Evolutionary conservation across 495 filamentous ascomycete genomes (phyloP), one percentile per base, ranked within the genome.

Genomic region (Lasiosphaeria miniovina): DNA sequence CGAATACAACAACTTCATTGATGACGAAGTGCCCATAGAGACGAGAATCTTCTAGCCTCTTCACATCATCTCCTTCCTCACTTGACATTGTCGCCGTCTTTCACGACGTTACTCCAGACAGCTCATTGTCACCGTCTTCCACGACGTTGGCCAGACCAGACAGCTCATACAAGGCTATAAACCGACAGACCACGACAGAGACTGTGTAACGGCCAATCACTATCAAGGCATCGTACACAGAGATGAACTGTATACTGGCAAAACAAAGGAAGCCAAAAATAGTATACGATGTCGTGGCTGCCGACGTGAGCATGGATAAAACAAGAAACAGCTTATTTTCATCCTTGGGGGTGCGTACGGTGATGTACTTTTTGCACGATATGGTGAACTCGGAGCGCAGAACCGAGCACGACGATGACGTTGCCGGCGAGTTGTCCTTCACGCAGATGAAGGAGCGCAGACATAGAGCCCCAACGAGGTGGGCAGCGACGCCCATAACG

Each of bases 221-320:
- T 4, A 43, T 17, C 7, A 69, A 60, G 6, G 61, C 60, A 45
- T 69, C 66, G 11, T 34, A 15, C 3, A 57, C 60, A 1, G 57
- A 59, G 41, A 67, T 65, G 43, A 69, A 70, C 33, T 64, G 53
- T 52, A 70, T 62, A 45, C 65, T 62, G 6, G 67, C 68, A 41
- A 69, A 59, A 36, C 55, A 41, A 10, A 69, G 53, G n/a, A 59
- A 63, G 34, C 65, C 67, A n/a, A 65, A 69, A 24, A 69, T 50
- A 36, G 65, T 53, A 41, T 66, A 57, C 38, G 60, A 58, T 11
- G 59, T 49, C 10, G 61, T 66, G 17, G 52, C 49, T 4, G 53
- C 46, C 11, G 60, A 63, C 4, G 59, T 55, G 32, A 66, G 50
- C 64, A 60, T 63, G 8, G 61, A 60, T 49, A 58, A 62, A 1